Conservation (phyloP, 805 yeast genomes). For the Ascoidea tarda region DNA sequence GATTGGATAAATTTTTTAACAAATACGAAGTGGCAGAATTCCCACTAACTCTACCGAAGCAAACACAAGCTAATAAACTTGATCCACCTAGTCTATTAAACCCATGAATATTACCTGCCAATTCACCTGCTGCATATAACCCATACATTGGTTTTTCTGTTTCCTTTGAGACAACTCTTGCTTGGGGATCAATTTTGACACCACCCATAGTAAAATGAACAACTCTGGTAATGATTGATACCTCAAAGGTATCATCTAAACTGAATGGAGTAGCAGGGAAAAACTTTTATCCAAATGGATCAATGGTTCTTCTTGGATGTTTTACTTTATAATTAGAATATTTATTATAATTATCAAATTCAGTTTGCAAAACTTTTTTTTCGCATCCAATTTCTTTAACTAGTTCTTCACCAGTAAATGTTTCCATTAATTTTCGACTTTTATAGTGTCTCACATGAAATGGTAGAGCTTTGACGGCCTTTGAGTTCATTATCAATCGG, state of each 20-base stretch:
- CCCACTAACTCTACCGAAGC: constrained; percentile 42
- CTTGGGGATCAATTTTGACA: constrained; percentile 33
- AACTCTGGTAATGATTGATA: constrained; percentile 39
- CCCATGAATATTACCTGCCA: constrained; percentile 60
- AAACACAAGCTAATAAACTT: constrained; percentile 44
- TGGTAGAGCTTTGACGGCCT: constrained; percentile 26
- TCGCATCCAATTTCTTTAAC: constrained; percentile 24
- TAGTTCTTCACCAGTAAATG: constrained; percentile 27
- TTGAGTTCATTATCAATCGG: constrained; percentile 23
- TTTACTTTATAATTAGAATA: constrained; percentile 18
- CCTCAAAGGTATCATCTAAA: not conserved
- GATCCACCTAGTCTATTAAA: constrained; percentile 47
- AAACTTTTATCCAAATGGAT: constrained; percentile 21
- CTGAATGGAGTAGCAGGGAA: constrained; percentile 16
- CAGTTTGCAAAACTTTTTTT: constrained; percentile 14
- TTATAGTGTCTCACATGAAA: constrained; percentile 41
- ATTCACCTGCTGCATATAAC: constrained; percentile 52
- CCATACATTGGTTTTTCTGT: constrained; percentile 20
- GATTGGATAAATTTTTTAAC: not conserved
- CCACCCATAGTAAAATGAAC: constrained; percentile 63
- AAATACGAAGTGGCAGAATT: constrained; percentile 6
- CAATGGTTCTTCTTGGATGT: constrained; percentile 13
- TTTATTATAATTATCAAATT: constrained; percentile 9
- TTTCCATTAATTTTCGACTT: constrained; percentile 36
- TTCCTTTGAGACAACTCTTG: constrained; percentile 23